These are phyloP conservation scores for Fraxinus latifolia DNA, from an alignment of 305 asterid species.

Conservation along the genomic window DNA sequence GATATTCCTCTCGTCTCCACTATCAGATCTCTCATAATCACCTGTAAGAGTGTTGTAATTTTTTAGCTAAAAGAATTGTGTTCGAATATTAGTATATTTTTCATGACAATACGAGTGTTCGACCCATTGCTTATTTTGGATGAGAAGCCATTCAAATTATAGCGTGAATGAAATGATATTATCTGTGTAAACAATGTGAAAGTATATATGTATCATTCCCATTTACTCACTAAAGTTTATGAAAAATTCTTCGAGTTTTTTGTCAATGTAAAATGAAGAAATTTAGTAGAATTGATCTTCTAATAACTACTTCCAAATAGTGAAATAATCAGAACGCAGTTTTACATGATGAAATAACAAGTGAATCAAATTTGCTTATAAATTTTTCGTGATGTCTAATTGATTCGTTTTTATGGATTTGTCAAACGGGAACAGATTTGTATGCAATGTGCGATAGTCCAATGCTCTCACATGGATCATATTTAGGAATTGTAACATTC, in stretches of 20 bases:
- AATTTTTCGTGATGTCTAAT: not conserved
- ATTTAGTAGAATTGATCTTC: not conserved
- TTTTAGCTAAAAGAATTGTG: not conserved
- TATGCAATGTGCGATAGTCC: constrained; percentile 67
- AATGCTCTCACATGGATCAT: constrained; percentile 76
- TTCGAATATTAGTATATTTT: not conserved
- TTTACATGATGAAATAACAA: not conserved
- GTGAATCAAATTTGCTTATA: not conserved
- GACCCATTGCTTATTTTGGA: not conserved
- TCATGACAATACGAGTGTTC: not conserved
- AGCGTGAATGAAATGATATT: not conserved
- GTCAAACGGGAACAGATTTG: constrained; percentile 53
- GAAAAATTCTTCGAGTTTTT: not conserved
- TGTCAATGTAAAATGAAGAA: not conserved
- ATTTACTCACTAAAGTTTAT: not conserved
- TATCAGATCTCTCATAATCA: constrained; percentile 75
- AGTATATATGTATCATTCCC: not conserved
- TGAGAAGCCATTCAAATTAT: not conserved
- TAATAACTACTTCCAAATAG: not conserved
- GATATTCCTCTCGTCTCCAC: constrained; percentile 82
- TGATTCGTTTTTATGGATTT: constrained; percentile 24
- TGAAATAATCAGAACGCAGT: not conserved
- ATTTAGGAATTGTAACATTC: constrained; percentile 76
- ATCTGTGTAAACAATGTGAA: not conserved
- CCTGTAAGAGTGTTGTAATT: constrained; percentile 33